Evolutionary conservation across 2,329 filamentous ascomycete species (phyloP).

Genomic region (Coniochaeta sp.): DNA sequence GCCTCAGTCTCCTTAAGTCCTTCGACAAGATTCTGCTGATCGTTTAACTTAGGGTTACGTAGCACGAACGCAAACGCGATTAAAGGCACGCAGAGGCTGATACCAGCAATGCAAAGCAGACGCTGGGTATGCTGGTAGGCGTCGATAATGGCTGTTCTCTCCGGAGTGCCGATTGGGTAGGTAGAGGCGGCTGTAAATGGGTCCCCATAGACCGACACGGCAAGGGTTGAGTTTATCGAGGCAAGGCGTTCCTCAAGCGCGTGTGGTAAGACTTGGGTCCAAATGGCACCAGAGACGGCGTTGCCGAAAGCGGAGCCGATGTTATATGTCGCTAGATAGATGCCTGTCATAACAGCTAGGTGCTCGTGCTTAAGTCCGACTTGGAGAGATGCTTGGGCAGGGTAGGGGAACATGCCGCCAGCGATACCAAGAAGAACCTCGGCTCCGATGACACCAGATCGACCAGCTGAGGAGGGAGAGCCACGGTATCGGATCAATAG

Average conservation of each 20-base stretch:
- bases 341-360: slow-evolving; percentile 55
- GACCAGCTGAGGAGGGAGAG: slow-evolving; percentile 28
- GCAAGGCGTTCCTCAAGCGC: slow-evolving; percentile 26
- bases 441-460: slow-evolving; percentile 53
- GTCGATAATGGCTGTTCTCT: slow-evolving; percentile 33
- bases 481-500: slow-evolving; percentile 59
- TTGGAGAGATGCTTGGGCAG: slow-evolving; percentile 38
- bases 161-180: slow-evolving; percentile 33
- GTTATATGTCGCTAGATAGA: slow-evolving; percentile 58
- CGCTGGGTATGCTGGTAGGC: slow-evolving; percentile 40
- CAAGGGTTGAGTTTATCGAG: slow-evolving; percentile 29
- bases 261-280: slow-evolving; percentile 48
- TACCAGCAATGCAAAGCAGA: slow-evolving; percentile 38
- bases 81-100: slow-evolving; percentile 40
- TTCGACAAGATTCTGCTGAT: slow-evolving; percentile 34
- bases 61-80: slow-evolving; percentile 34
- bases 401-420: slow-evolving; percentile 53
- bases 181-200: slow-evolving; percentile 23
- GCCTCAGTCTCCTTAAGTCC: background rate
- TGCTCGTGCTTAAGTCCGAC: slow-evolving; percentile 37
- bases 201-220: slow-evolving; percentile 23
- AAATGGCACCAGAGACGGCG: slow-evolving; percentile 54
- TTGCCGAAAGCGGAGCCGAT: slow-evolving; percentile 54
- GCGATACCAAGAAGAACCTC: slow-evolving; percentile 57
- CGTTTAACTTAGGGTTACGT: slow-evolving; percentile 38